phyloP scores from a whole-genome alignment of 495 filamentous ascomycete genomes.

The Penicillium antarcticum region DNA sequence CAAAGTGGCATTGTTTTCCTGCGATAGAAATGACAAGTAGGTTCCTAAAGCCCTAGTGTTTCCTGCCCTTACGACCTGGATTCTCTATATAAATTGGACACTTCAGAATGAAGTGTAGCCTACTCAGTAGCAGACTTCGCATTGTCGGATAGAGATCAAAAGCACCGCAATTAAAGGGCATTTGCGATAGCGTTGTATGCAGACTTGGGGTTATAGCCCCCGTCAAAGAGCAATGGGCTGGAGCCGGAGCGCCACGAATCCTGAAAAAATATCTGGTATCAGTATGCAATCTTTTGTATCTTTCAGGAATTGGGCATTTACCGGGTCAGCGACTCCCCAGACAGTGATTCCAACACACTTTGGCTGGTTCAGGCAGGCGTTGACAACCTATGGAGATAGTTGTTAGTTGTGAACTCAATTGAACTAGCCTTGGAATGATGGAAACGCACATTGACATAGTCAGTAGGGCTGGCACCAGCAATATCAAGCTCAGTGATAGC shows the following conservation, averaged over 20 bases:
- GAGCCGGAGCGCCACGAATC: constrained; percentile 61
- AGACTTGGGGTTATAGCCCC: constrained; percentile 58
- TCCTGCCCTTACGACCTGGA: not conserved
- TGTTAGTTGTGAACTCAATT: not conserved
- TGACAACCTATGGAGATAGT: constrained; percentile 39
- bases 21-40: not conserved
- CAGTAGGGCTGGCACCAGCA: constrained; percentile 50
- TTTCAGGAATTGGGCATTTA: constrained; percentile 22
- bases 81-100: not conserved
- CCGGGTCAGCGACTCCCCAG: constrained; percentile 69
- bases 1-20: not conserved
- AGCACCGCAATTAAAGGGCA: constrained; percentile 8
- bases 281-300: not conserved
- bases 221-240: constrained; percentile 64
- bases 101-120: not conserved
- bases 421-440: not conserved
- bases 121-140: not conserved
- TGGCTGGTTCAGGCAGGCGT: constrained; percentile 59
- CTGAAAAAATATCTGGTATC: constrained; percentile 15
- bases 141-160: not conserved
- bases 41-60: not conserved
- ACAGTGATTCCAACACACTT: constrained; percentile 75
- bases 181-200: constrained; percentile 60
- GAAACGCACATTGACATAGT: constrained; percentile 52
- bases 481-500: constrained; percentile 68